These are phyloP conservation scores for Rosa multiflora DNA, from an alignment of 306 rosid species.

Conservation along the genomic window DNA sequence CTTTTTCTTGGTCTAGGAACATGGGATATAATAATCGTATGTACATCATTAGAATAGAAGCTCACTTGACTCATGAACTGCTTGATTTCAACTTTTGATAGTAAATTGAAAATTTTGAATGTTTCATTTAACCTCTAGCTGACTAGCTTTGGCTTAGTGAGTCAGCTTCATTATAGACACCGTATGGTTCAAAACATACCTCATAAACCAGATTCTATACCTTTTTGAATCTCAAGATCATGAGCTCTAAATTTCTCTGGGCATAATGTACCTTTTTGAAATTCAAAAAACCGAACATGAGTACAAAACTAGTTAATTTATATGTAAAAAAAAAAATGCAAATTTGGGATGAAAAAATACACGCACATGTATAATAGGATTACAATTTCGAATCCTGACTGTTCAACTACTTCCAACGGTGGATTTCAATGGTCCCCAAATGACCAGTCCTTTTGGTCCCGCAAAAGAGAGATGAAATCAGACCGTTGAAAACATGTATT, in stretches of 20 bases:
- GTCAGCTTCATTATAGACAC: background rate
- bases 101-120: background rate
- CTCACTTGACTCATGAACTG: background rate
- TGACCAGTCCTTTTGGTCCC: too few relatives aligned
- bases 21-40: background rate
- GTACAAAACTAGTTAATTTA: too few relatives aligned
- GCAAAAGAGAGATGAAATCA: background rate
- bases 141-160: background rate
- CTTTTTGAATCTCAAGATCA: background rate
- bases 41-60: background rate
- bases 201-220: background rate
- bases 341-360: too few relatives aligned
- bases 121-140: background rate
- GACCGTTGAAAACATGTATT: background rate
- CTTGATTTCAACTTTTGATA: background rate
- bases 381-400: too few relatives aligned
- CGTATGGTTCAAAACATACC: background rate
- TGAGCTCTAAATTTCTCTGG: background rate
- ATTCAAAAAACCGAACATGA: too few relatives aligned
- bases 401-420: too few relatives aligned
- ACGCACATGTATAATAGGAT: too few relatives aligned
- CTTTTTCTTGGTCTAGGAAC: background rate
- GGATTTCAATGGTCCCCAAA: too few relatives aligned
- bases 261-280: too few relatives aligned
- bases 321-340: too few relatives aligned